Evolutionary conservation across 2,329 filamentous ascomycete genomes (phyloP), one percentile per base, ranked within the genome.

Genomic region (Aureobasidium sp.): DNA sequence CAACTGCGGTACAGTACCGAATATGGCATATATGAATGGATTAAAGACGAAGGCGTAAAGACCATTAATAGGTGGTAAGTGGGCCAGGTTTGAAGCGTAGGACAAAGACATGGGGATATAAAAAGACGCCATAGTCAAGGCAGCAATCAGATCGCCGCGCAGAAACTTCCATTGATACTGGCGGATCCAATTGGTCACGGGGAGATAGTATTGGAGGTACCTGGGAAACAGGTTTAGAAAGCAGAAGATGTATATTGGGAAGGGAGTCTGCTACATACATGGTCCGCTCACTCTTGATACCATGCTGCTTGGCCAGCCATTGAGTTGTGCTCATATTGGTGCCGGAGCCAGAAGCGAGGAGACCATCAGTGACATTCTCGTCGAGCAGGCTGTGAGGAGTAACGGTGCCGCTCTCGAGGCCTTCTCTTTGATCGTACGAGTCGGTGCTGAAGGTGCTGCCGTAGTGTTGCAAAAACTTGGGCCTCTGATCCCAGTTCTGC

Each of bases 61-160:
- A 0, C 94, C 94, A 70, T 96, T 93, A 69, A 97, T 92, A 0
- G 94, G 89, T 9, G 93, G 91, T 1, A 97, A 85, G 72, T 97
- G 94, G 6, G 89, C 91, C 45, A 99, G 85, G 71, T 97, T 97
- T 44, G 90, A 86, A 61, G 94, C 91, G 66, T 95, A 88, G 0
- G 94, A 97, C 14, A 99, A 82, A 0, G 91, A 89, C 92, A 99
- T 97, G 57, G 94, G 94, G 41, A 99, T 88, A 74, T 99, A 99
- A 77, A 99, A 94, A 30, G 92, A 96, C n/a, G 93, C 90, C 78
- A 99, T 88, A n/a, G 94, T 97, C 65, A 97, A 74, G 53, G 93
- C 92, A 9, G 93, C 88, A 14, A 96, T 80, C 21, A 97, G 77
- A 74, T 99, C 94, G 51, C 94, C 94, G 67, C 87, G 85, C 51